Evolutionary conservation across 805 yeast genomes (phyloP).

Genomic region (Ogataea allantospora): DNA sequence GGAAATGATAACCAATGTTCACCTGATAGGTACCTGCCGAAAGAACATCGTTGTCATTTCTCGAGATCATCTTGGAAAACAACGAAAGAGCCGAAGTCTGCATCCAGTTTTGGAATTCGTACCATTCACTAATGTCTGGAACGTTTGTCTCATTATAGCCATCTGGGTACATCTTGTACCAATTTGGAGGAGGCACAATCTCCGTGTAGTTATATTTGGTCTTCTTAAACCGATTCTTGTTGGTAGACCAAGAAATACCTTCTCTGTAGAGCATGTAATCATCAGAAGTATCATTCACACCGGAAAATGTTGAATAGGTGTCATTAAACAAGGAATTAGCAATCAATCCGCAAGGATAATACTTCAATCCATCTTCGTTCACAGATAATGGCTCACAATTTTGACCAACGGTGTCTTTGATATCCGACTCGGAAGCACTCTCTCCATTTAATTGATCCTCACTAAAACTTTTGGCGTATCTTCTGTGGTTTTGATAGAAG

Average conservation of each 20-base stretch:
- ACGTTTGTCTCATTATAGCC: constrained; percentile 70
- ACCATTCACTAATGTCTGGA: constrained; percentile 68
- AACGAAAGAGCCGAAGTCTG: constrained; percentile 71
- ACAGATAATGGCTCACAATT: constrained; percentile 64
- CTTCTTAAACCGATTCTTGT: constrained; percentile 59
- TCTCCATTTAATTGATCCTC: constrained; percentile 78
- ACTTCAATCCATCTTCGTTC: constrained; percentile 46
- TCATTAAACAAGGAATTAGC: constrained; percentile 82
- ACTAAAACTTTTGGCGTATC: constrained; percentile 85
- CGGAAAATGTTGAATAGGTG: constrained; percentile 53
- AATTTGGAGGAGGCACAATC: constrained; percentile 81
- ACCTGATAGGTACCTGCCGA: constrained; percentile 61
- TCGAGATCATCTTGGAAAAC: constrained; percentile 62
- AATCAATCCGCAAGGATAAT: constrained; percentile 82
- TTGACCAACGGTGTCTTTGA: constrained; percentile 54
- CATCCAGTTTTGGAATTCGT: constrained; percentile 83
- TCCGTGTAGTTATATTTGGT: constrained; percentile 59
- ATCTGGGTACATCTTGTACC: constrained; percentile 67
- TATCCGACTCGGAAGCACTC: constrained; percentile 49
- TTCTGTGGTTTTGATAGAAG: constrained; percentile 91
- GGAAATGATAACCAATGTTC: constrained; percentile 73
- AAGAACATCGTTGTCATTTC: constrained; percentile 58
- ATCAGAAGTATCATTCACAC: constrained; percentile 40
- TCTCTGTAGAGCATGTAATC: constrained; percentile 46
- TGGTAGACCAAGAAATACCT: constrained; percentile 73